These are phyloP conservation scores for Diplocarpon mali DNA, from an alignment of 2,329 filamentous ascomycete species.

Conservation along the genomic window DNA sequence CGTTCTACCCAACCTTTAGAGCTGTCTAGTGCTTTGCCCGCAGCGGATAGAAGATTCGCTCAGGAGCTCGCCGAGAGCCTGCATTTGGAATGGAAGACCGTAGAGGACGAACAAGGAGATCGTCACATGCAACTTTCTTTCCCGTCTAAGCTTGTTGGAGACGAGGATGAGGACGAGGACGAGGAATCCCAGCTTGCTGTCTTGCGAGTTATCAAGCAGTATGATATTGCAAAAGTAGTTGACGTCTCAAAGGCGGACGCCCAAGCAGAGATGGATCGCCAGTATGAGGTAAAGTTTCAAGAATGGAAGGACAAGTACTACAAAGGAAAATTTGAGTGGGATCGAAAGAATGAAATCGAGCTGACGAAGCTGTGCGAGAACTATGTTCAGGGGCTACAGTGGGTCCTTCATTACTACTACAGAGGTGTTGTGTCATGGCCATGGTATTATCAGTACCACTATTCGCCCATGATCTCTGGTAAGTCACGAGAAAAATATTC, in stretches of 20 bases:
- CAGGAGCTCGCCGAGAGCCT: constrained; percentile 70
- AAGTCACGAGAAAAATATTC: constrained; percentile 17
- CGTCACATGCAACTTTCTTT: constrained; percentile 55
- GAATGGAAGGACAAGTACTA: constrained; percentile 96
- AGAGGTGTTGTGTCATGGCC: constrained; percentile 95
- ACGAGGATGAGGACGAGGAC: constrained; percentile 59
- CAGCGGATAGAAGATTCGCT: constrained; percentile 84
- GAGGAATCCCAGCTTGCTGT: constrained; percentile 78
- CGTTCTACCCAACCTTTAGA: constrained; percentile 56
- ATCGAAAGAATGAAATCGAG: constrained; percentile 67
- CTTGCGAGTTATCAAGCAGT: constrained; percentile 74
- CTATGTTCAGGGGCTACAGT: constrained; percentile 94
- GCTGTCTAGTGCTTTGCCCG: constrained; percentile 61
- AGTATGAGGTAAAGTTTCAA: constrained; percentile 83
- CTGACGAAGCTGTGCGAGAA: constrained; percentile 80
- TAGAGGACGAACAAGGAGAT: constrained; percentile 52
- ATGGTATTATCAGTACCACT: constrained; percentile 96
- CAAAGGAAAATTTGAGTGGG: constrained; percentile 81
- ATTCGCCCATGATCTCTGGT: constrained; percentile 91
- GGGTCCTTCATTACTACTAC: constrained; percentile 98
- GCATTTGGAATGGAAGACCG: constrained; percentile 52
- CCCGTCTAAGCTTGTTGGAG: constrained; percentile 34
- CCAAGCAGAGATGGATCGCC: constrained; percentile 64
- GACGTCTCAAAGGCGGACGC: constrained; percentile 72
- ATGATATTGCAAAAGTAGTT: constrained; percentile 79